Evolutionary conservation across 352 stramenopile species (phyloP), one percentile per base, ranked within the genome.

Genomic region (Phytopythium mirpurense): DNA sequence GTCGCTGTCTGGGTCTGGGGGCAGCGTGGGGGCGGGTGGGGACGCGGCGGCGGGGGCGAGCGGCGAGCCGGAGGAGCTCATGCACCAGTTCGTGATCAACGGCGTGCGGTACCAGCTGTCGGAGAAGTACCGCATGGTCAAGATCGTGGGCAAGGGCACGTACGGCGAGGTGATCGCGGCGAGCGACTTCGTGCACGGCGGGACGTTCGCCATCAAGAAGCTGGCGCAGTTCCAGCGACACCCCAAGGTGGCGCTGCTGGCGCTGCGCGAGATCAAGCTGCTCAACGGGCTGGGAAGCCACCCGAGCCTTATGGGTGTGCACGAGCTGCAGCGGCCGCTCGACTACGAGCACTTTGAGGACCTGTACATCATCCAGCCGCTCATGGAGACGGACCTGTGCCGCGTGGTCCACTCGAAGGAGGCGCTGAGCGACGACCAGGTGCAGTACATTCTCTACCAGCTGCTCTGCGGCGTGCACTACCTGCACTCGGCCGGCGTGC

Each of bases 381-480:
- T 99, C 41, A 99, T 99, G 96, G 96, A 98, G 65, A 99, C 94
- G 32, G 96, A 99, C 63, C 62, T 99, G 52, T 90, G 83, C 53
- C 81, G 84, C 23, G 74, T 95, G 35, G 93, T 95, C 46, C 83
- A 95, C 63, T 93, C 81, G 51, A 89, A 91, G 36, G 77, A 90
- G 60, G 89, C 83, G 56, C 70, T 98, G 37, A 96, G 74, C 24
- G 91, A 97, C 44, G 93, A 98, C 57, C 95, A 98, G 59, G 79
- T 97, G 24, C 89, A 98, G 74, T 98, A 98, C 60, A 98, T 98
- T 61, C 77, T 98, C 50, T 98, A 98, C 63, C 95, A 98, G 65
- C 66, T 98, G 54, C 70, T 98, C 3, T 94, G 93, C 44, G 94
- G 89, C 10, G 83, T 98, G 31, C 90, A 98, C 65, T 98, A 98